These are phyloP conservation scores for Rhododendron kiyosumense DNA, from an alignment of 148 eudicot species.

Conservation along the genomic window DNA sequence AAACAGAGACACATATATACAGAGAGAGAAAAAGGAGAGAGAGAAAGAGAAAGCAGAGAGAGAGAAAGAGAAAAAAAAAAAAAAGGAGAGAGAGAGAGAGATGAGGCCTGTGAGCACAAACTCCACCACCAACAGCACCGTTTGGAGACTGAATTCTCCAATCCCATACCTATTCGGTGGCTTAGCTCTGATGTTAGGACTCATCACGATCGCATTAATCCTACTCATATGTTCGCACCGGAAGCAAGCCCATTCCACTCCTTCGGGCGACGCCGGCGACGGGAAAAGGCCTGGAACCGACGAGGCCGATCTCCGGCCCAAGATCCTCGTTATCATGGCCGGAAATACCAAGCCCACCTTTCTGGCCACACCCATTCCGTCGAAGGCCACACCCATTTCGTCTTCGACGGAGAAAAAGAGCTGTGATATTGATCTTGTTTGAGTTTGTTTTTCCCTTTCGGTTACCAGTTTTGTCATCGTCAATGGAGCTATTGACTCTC, in stretches of 20 bases:
- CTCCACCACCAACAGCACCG: not conserved
- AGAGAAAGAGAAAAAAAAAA: no score
- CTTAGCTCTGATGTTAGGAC: constrained; percentile 17
- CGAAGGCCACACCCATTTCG: constrained; percentile 5
- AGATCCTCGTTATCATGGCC: constrained; percentile 36
- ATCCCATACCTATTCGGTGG: constrained; percentile 34
- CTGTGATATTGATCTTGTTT: not conserved
- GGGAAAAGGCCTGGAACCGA: constrained; percentile 8
- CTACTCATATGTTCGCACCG: constrained; percentile 34
- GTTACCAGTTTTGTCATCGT: not conserved
- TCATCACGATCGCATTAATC: constrained; percentile 32
- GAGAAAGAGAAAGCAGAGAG: constrained; percentile 5
- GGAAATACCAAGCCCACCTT: constrained; percentile 35
- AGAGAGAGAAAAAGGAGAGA: not conserved
- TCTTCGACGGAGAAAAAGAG: not conserved
- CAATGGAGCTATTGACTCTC: not conserved
- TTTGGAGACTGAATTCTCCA: constrained; percentile 31
- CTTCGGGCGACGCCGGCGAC: not conserved
- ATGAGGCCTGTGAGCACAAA: not conserved
- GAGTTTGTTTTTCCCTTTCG: not conserved
- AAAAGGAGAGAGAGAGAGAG: constrained; percentile 13
- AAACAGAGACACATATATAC: not conserved
- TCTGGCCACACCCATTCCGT: constrained; percentile 23
- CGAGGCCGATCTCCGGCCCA: constrained; percentile 5
- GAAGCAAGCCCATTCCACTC: not conserved